phyloP scores from a whole-genome alignment of 1,139 yeast genomes.

The Saccharomyces hybrid region DNA sequence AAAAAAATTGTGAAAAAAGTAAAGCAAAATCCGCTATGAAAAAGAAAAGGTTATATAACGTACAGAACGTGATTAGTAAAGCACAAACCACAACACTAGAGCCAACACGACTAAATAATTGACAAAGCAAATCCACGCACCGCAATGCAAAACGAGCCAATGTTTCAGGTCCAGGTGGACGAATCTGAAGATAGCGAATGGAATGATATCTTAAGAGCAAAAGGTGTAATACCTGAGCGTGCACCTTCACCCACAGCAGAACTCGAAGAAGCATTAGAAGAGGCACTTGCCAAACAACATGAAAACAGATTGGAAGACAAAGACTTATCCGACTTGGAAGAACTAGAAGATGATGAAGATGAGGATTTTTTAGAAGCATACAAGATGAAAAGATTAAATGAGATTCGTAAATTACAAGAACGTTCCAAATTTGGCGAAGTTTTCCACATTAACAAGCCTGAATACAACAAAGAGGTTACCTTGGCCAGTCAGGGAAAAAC shows the following conservation, averaged over 20 bases:
- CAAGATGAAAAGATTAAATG: slow-evolving; percentile 67
- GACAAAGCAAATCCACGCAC: not conserved
- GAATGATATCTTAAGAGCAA: slow-evolving; percentile 87
- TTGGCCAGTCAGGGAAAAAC: slow-evolving; percentile 48
- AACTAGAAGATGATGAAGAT: slow-evolving; percentile 67
- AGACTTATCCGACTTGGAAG: slow-evolving; percentile 74
- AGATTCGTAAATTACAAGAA: slow-evolving; percentile 53
- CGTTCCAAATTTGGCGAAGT: slow-evolving; percentile 71
- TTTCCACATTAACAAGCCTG: slow-evolving; percentile 73
- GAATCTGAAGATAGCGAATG: slow-evolving; percentile 97
- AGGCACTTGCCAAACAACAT: slow-evolving; percentile 66
- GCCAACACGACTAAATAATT: not conserved
- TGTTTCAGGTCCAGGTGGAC: slow-evolving; percentile 70
- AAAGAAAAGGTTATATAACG: not conserved
- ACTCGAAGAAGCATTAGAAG: slow-evolving; percentile 80
- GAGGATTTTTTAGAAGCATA: slow-evolving; percentile 72
- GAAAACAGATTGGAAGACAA: slow-evolving; percentile 53
- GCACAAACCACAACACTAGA: not conserved
- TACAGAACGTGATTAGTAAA: not conserved
- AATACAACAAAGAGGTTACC: slow-evolving; percentile 79
- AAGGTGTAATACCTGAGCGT: slow-evolving; percentile 87
- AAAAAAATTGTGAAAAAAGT: not conserved
- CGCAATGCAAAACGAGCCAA: slow-evolving; percentile 26
- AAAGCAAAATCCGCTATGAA: not conserved
- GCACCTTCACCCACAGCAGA: slow-evolving; percentile 86